Percentiles rank a stretch among this genome's conserved stretches.
Conservation (phyloP, 1,284 basidiomycete species). For the Malassezia brasiliensis region DNA sequence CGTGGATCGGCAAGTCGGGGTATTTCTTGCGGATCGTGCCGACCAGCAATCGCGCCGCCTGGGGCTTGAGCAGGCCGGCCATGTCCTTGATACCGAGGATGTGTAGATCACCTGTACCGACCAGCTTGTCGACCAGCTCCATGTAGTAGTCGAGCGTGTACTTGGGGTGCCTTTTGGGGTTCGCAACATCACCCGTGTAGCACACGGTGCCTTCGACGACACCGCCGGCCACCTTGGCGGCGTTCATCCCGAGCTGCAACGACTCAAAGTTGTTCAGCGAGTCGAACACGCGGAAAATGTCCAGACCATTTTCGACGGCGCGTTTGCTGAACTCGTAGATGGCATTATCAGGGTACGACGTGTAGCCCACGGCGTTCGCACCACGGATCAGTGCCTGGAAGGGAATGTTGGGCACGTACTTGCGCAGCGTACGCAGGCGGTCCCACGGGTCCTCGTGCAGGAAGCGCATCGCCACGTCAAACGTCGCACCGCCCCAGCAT, state of each 20-base stretch:
- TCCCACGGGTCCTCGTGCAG: conserved; percentile 99
- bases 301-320: conserved; percentile 95
- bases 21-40: conserved; percentile 88
- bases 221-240: conserved; percentile 98
- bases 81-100: conserved; percentile 98
- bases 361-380: conserved; percentile 98
- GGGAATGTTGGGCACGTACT: conserved; percentile 95
- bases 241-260: conserved; percentile 62
- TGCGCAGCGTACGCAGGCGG: conserved; percentile 81
- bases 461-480: conserved; percentile 99
- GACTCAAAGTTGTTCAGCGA: conserved; percentile 57
- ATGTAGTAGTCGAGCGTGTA: conserved; percentile 98
- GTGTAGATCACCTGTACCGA: conserved; percentile 81
- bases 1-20: conserved; percentile 95
- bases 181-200: conserved; percentile 96
- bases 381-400: conserved; percentile 97
- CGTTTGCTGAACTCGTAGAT: conserved; percentile 75
- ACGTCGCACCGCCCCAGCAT: conserved; percentile 99
- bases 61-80: conserved; percentile 93
- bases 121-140: conserved; percentile 86
- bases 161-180: conserved; percentile 80
- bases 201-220: conserved; percentile 81
- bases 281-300: conserved; percentile 99
- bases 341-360: conserved; percentile 97
- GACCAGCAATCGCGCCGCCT: conserved; percentile 84